These are phyloP conservation scores for Castanea crenata DNA, from an alignment of 306 rosid genomes.

Conservation along the genomic window DNA sequence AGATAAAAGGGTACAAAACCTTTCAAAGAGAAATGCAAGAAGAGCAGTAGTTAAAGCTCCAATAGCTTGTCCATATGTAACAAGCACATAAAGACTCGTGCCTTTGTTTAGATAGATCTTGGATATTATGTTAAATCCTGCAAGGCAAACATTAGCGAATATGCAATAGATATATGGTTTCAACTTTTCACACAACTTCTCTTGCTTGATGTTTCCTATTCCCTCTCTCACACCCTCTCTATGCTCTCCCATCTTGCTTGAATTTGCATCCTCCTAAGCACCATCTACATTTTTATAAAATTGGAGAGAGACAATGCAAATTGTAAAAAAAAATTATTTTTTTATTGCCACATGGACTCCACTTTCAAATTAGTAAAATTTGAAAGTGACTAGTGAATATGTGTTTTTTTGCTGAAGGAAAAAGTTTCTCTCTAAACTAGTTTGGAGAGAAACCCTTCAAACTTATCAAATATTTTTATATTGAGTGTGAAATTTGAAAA, in stretches of 20 bases:
- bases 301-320: no score
- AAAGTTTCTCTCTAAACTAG: no score
- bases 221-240: background rate
- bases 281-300: no score
- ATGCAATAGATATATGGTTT: slow-evolving; percentile 11
- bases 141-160: slow-evolving; percentile 1
- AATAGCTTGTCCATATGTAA: slow-evolving; percentile 21
- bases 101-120: slow-evolving; percentile 20
- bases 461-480: no score
- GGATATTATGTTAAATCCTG: slow-evolving; percentile 12
- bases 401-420: no score
- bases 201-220: background rate
- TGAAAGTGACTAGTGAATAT: no score
- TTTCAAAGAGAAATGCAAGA: slow-evolving; percentile 23
- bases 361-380: no score
- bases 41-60: slow-evolving; percentile 14
- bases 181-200: background rate
- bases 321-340: no score
- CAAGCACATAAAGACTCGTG: slow-evolving; percentile 31
- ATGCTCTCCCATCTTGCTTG: background rate
- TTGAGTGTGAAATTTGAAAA: no score
- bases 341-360: no score
- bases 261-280: no score
- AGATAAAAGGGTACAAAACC: background rate
- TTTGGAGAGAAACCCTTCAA: no score